Base-by-base conservation (phyloP, 306 rosid genomes). In the Neltuma alba region DNA sequence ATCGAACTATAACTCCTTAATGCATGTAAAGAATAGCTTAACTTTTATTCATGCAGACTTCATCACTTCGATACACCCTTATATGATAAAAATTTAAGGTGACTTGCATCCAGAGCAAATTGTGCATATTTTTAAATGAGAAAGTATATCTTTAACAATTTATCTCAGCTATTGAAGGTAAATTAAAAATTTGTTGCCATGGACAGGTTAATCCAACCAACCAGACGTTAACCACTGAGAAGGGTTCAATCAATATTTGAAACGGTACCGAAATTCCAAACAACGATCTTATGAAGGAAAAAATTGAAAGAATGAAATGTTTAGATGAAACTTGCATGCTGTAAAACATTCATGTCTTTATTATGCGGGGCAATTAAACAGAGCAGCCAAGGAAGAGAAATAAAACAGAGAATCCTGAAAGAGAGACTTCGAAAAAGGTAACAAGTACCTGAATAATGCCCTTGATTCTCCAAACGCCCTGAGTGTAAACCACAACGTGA, bases 401-500 rank as follows among this genome's bases (percentile, higher is more conserved):
- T 40, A 21, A 40, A 4, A 78, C 7, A 67, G 9, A 28, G 55
- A 10, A 41, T 41, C 16, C 23, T 12, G 21, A 25, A 23, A 44
- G 23, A 31, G 36, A 34, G 31, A 8, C 33, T 38, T 8, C 14
- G 27, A 76, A 44, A n/a, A 61, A 82, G 38, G 42, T 1, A 54
- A 33, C 16, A 4, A 34, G 55, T 58, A 91, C 96, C 93, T 91
- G 96, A 79, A 91, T 91, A 81, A 91, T 89, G 78, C 96, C 96
- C 82, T 91, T 91, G 74, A 91, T 91, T 76, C 96, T 85, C 93
- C 93, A 91, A 76, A 84, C 89, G 21, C 93, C 91, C 0, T 58
- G 88, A 21, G 82, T 71, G 58, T 81, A 47, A 74, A 91, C 87
- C 28, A 89, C 96, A 81, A 91, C 77, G 83, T 86, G 87, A 16